These are phyloP conservation scores for Rhodotorula sp. DNA, from an alignment of 1,284 basidiomycete species.

Conservation along the genomic window DNA sequence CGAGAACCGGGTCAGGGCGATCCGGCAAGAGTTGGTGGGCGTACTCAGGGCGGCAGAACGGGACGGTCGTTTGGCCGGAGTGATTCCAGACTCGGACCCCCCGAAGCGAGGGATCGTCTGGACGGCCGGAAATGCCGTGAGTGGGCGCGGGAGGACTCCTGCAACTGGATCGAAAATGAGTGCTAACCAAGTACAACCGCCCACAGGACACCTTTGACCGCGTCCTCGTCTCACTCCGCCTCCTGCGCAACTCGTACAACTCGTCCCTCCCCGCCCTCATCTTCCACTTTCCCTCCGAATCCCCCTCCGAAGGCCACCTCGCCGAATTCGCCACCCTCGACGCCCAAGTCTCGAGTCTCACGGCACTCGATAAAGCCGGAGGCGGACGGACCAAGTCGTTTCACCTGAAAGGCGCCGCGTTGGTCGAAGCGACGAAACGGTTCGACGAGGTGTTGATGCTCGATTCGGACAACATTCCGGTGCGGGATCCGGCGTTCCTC, in stretches of 20 bases:
- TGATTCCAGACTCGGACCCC: not conserved
- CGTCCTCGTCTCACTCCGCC: conserved; percentile 51
- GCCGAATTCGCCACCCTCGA: conserved; percentile 48
- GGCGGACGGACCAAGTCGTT: conserved; percentile 42
- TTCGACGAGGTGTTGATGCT: conserved; percentile 56
- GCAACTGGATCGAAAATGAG: no score
- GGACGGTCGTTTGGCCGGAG: not conserved
- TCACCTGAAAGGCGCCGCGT: conserved; percentile 54
- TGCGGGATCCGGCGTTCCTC: conserved; percentile 51
- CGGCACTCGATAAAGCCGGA: conserved; percentile 48
- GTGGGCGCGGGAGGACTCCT: not conserved
- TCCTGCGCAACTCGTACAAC: conserved; percentile 49
- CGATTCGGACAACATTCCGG: conserved; percentile 51
- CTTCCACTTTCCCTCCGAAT: conserved; percentile 53
- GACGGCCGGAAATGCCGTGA: conserved; percentile 54
- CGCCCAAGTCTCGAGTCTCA: conserved; percentile 50
- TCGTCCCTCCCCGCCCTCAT: conserved; percentile 51
- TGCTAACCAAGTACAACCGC: fast-evolving
- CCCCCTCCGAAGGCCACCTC: conserved; percentile 48
- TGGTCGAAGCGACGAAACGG: conserved; percentile 49
- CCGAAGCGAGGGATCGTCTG: conserved; percentile 52
- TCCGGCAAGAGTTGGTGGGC: conserved; percentile 13
- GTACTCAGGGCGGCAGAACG: not conserved
- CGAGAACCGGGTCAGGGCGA: conserved; percentile 2
- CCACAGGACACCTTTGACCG: conserved; percentile 51